These are phyloP conservation scores for Mentha longifolia DNA, from an alignment of 257 asterid species.

Conservation along the genomic window DNA sequence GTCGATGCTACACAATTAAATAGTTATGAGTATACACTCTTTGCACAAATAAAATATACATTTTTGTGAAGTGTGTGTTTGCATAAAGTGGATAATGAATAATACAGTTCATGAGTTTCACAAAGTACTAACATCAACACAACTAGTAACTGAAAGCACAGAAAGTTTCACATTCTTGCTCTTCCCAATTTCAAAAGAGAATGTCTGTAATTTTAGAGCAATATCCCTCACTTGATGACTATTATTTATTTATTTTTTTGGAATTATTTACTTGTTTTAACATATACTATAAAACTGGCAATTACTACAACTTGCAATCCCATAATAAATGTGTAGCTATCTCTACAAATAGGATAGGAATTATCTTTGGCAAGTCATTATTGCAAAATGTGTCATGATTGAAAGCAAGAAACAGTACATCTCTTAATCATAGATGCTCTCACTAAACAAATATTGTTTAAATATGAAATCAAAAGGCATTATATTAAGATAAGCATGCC, in stretches of 20 bases:
- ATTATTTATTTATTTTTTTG: too few species aligned
- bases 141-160: neutral
- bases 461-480: neutral
- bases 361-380: neutral
- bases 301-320: neutral
- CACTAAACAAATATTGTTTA: neutral
- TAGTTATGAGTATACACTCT: neutral
- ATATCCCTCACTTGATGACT: neutral
- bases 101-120: neutral
- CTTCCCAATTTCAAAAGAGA: neutral
- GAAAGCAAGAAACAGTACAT: neutral
- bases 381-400: constrained; percentile 8
- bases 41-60: neutral
- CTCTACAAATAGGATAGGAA: neutral
- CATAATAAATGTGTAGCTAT: neutral
- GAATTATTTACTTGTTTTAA: neutral
- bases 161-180: neutral
- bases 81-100: neutral
- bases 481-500: neutral
- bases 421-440: too few species aligned
- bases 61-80: neutral
- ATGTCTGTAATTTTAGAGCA: neutral
- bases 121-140: neutral
- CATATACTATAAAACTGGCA: neutral
- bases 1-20: constrained; percentile 3